A percentile compares a stretch with the other conserved stretches of the same genome.
Conservation (phyloP, 2,329 filamentous ascomycete species). For the Nemania serpens region DNA sequence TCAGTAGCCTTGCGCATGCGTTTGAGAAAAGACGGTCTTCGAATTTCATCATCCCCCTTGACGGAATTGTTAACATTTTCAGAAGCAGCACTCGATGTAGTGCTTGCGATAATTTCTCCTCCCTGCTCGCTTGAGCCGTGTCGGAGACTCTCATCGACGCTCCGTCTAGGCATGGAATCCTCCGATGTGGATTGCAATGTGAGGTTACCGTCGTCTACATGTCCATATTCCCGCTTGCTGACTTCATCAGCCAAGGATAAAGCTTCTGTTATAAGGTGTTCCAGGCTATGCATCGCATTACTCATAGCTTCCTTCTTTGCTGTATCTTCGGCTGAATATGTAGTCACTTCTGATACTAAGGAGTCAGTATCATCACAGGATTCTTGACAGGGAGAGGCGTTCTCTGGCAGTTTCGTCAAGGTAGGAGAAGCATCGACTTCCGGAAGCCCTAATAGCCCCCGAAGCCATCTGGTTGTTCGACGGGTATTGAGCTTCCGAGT, state of each 20-base stretch:
- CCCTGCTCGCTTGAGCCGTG: constrained; percentile 27
- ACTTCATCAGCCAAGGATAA: constrained; percentile 49
- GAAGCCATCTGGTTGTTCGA: constrained; percentile 37
- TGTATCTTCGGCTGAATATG: constrained; percentile 35
- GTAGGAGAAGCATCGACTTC: constrained; percentile 17
- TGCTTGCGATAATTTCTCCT: not conserved
- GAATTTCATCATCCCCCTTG: constrained; percentile 31
- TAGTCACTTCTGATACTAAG: constrained; percentile 31
- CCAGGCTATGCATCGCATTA: constrained; percentile 45
- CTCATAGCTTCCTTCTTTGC: constrained; percentile 34
- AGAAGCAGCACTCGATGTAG: no score
- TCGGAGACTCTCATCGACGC: constrained; percentile 28
- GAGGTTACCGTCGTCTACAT: constrained; percentile 33
- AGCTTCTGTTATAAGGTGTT: constrained; percentile 53
- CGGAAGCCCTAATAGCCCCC: constrained; percentile 35
- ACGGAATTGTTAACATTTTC: no score
- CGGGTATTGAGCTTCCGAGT: constrained; percentile 29
- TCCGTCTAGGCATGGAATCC: constrained; percentile 19
- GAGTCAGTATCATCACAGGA: constrained; percentile 24
- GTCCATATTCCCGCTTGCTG: constrained; percentile 40
- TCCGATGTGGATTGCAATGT: constrained; percentile 25
- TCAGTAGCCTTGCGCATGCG: constrained; percentile 12
- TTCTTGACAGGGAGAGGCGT: constrained; percentile 30
- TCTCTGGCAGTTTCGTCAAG: constrained; percentile 38
- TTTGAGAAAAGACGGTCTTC: constrained; percentile 23